phyloP scores from a whole-genome alignment of 148 eudicot genomes.

The Polygonum aviculare region DNA sequence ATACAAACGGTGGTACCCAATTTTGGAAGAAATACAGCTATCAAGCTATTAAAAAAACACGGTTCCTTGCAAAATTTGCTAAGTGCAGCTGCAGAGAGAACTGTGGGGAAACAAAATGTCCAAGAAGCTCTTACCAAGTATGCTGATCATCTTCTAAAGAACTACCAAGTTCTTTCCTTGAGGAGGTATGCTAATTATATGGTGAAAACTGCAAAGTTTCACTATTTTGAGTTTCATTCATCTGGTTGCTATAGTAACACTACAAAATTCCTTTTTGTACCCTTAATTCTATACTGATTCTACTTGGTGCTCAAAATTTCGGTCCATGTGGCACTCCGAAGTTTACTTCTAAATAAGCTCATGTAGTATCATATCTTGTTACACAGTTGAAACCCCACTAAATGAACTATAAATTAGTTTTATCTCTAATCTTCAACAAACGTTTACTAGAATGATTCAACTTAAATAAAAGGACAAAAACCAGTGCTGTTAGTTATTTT shows the following conservation, averaged over 20 bases:
- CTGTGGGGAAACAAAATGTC: slow-evolving; percentile 70
- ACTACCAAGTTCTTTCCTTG: slow-evolving; percentile 74
- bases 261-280: no score
- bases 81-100: slow-evolving; percentile 74
- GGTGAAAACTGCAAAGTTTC: not conserved
- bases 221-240: not conserved
- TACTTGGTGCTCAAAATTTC: no score
- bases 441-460: not conserved
- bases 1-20: slow-evolving; percentile 76
- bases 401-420: not conserved
- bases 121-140: slow-evolving; percentile 84
- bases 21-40: slow-evolving; percentile 82
- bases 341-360: no score
- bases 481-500: not conserved
- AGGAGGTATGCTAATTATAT: slow-evolving; percentile 44
- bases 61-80: slow-evolving; percentile 71
- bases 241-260: not conserved
- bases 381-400: not conserved
- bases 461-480: not conserved
- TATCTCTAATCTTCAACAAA: not conserved
- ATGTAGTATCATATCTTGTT: not conserved
- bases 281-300: no score
- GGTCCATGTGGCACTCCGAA: no score
- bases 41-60: slow-evolving; percentile 72
- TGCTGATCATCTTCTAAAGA: slow-evolving; percentile 59